phyloP scores from a whole-genome alignment of 331 rosid genomes.

The Cydonia oblonga region DNA sequence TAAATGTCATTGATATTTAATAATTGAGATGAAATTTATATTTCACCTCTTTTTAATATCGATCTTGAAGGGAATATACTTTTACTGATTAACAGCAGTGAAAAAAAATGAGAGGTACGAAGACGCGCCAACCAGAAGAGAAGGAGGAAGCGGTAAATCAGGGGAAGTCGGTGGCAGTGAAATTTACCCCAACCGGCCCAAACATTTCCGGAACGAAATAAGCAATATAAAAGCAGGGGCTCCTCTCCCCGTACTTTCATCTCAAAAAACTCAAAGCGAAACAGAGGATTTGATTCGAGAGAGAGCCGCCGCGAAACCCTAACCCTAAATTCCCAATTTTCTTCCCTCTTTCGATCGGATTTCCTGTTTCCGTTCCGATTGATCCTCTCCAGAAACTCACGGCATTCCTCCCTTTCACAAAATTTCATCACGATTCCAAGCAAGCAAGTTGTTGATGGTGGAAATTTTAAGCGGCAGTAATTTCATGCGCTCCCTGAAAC shows the following conservation, averaged over 20 bases:
- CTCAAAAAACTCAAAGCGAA: neutral
- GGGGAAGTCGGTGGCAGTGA: neutral
- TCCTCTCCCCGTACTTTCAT: neutral
- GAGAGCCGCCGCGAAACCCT: neutral
- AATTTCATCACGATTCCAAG: neutral
- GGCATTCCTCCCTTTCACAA: neutral
- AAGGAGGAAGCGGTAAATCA: neutral
- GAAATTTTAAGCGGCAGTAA: constrained; percentile 46
- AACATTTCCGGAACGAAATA: neutral
- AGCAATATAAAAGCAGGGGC: too few relatives aligned
- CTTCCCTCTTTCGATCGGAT: too few relatives aligned
- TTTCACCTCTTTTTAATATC: too few relatives aligned
- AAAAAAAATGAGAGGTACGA: neutral
- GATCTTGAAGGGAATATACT: too few relatives aligned
- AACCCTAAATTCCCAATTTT: neutral
- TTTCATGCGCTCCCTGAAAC: constrained; percentile 70
- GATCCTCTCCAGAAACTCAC: neutral
- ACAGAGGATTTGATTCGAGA: neutral
- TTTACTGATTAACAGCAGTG: too few relatives aligned
- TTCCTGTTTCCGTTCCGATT: neutral
- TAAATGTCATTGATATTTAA: too few relatives aligned
- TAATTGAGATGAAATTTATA: too few relatives aligned
- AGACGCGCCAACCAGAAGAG: neutral
- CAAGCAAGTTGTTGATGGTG: constrained; percentile 67
- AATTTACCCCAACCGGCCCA: neutral